These are phyloP conservation scores for Gomphus sp. DNA, from an alignment of 1,284 basidiomycete species.

Conservation along the genomic window DNA sequence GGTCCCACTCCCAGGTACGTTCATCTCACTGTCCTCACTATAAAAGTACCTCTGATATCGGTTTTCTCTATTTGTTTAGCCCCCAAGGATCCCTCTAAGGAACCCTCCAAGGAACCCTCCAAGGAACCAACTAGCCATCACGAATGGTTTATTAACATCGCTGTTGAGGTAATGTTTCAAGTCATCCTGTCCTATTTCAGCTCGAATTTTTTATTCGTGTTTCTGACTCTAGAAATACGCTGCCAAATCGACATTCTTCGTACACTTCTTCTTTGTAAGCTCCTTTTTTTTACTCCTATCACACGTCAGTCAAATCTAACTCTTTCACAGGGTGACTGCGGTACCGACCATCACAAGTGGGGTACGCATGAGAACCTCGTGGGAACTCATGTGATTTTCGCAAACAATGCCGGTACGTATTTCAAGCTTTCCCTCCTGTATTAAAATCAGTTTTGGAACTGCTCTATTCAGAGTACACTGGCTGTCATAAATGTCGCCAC, in stretches of 20 bases:
- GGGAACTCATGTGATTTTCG: constrained; percentile 8
- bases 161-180: background rate
- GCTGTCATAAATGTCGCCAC: constrained; percentile 7
- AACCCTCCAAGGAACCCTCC: too few relatives aligned
- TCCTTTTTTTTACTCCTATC: background rate
- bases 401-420: constrained; percentile 6
- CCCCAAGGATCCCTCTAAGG: too few relatives aligned
- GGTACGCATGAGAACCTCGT: constrained; percentile 5
- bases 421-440: background rate
- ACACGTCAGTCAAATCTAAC: background rate
- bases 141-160: constrained; percentile 5
- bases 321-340: constrained; percentile 1
- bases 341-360: background rate
- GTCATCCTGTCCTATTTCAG: background rate
- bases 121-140: background rate
- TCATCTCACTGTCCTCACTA: too few relatives aligned
- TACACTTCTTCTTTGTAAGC: constrained; percentile 9
- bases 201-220: background rate
- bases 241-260: constrained; percentile 1
- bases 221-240: constrained; percentile 7
- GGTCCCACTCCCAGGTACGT: background rate
- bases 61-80: background rate
- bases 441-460: background rate
- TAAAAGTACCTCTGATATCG: background rate
- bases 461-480: background rate